These are phyloP conservation scores for Hypoxylon fragiforme DNA, from an alignment of 495 filamentous ascomycete genomes.

Conservation along the genomic window DNA sequence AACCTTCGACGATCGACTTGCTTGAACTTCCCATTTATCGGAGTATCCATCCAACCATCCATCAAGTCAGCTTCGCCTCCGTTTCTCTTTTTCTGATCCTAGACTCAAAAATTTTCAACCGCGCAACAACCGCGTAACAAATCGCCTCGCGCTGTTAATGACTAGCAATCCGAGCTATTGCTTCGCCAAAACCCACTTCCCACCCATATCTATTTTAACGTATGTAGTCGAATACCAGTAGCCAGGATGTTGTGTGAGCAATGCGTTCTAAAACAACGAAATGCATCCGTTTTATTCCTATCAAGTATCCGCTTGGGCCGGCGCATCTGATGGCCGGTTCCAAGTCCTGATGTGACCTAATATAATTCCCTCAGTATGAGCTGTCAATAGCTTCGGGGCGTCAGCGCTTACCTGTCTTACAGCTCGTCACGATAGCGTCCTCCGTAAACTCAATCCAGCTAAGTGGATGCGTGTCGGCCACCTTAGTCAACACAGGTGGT, in stretches of 20 bases:
- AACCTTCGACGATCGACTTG: not conserved
- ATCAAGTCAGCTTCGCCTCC: too few species aligned
- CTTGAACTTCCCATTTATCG: too few species aligned
- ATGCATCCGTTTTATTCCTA: not conserved
- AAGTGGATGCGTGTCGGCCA: constrained; percentile 81
- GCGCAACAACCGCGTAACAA: too few species aligned
- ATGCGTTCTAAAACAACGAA: not conserved
- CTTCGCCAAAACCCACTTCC: not conserved
- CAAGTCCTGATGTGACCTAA: constrained; percentile 87
- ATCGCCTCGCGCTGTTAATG: not conserved
- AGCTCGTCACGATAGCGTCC: constrained; percentile 88
- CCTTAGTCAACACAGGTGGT: constrained; percentile 93
- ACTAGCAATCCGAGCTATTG: not conserved
- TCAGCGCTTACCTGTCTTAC: constrained; percentile 69
- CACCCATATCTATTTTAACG: not conserved
- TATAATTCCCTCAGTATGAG: constrained; percentile 19
- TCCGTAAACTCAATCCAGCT: constrained; percentile 91
- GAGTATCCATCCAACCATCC: too few species aligned
- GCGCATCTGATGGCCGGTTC: constrained; percentile 65
- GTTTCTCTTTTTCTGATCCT: not conserved
- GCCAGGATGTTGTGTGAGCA: not conserved
- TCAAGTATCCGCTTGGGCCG: constrained; percentile 24
- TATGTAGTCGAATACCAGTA: too few species aligned
- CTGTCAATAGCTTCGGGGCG: not conserved
- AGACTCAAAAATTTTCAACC: not conserved